Evolutionary conservation across 1,139 yeast species (phyloP).

Genomic region (Candida sp.): DNA sequence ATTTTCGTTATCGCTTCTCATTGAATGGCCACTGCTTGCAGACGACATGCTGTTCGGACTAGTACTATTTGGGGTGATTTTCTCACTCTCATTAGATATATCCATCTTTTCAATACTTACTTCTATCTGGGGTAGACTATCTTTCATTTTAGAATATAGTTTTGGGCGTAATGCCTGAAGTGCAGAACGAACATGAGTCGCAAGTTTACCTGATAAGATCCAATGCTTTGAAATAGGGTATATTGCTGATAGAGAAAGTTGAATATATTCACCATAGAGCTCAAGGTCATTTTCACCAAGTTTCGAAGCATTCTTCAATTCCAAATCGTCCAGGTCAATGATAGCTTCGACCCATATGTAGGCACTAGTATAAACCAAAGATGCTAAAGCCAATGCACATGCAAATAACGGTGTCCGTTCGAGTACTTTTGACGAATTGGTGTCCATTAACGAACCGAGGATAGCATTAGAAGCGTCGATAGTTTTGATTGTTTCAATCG

Average conservation of each 20-base stretch:
- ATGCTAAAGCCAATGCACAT: slow-evolving; percentile 49
- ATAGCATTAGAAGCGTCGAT: slow-evolving; percentile 49
- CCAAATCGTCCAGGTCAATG: slow-evolving; percentile 6
- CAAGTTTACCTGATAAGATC: slow-evolving; percentile 44
- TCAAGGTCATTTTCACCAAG: slow-evolving; percentile 31
- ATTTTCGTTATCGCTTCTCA: not conserved
- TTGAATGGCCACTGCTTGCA: not conserved
- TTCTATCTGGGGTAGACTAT: slow-evolving; percentile 14
- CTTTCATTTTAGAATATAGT: slow-evolving; percentile 18
- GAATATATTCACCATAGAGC: slow-evolving; percentile 43
- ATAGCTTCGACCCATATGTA: slow-evolving; percentile 44
- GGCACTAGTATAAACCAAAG: slow-evolving; percentile 47
- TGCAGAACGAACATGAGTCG: slow-evolving; percentile 41
- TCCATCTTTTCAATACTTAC: slow-evolving; percentile 8
- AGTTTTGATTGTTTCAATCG: slow-evolving; percentile 48
- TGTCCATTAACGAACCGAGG: slow-evolving; percentile 41
- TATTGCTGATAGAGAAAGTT: slow-evolving; percentile 43
- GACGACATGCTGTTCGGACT: slow-evolving; percentile 2
- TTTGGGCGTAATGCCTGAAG: slow-evolving; percentile 25
- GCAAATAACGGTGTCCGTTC: slow-evolving; percentile 48
- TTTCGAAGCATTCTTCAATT: slow-evolving; percentile 7
- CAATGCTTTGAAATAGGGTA: slow-evolving; percentile 46
- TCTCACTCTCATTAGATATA: not conserved
- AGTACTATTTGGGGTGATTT: slow-evolving; percentile 1
- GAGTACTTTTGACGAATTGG: slow-evolving; percentile 36